Evolutionary conservation across 371 early-diverging fungal genomes (phyloP).

Genomic region (Cokeromyces recurvatus): DNA sequence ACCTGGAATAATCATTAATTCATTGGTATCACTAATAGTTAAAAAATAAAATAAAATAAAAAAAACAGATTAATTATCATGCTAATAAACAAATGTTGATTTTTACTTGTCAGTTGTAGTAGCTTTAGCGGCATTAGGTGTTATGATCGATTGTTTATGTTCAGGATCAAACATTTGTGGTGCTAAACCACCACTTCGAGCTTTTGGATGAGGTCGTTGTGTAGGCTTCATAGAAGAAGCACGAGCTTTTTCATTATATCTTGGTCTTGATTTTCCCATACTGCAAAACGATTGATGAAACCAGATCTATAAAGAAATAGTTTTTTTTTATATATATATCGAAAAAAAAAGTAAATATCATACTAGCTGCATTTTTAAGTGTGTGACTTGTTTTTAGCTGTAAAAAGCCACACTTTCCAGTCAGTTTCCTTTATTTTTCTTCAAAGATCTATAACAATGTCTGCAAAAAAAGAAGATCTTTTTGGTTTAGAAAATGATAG

Average conservation of each 20-base stretch:
- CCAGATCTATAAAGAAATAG: too few species aligned
- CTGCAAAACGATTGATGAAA: neutral
- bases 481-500: constrained; percentile 32
- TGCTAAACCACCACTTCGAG: constrained; percentile 48
- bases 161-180: constrained; percentile 9
- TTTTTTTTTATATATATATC: too few species aligned
- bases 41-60: neutral
- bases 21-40: constrained; percentile 26
- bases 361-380: too few species aligned
- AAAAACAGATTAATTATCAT: neutral
- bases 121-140: too few species aligned
- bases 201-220: constrained; percentile 44
- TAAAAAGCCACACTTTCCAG: too few species aligned
- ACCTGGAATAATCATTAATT: constrained; percentile 36
- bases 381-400: too few species aligned
- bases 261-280: constrained; percentile 59
- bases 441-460: too few species aligned
- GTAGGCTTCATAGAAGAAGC: constrained; percentile 41
- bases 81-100: too few species aligned
- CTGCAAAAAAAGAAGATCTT: constrained; percentile 27
- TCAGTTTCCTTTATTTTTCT: too few species aligned
- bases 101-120: too few species aligned
- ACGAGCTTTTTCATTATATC: constrained; percentile 57
- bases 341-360: neutral
- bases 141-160: too few species aligned